These are phyloP conservation scores for Fusarium albidum DNA, from an alignment of 2,329 filamentous ascomycete species.

Conservation along the genomic window DNA sequence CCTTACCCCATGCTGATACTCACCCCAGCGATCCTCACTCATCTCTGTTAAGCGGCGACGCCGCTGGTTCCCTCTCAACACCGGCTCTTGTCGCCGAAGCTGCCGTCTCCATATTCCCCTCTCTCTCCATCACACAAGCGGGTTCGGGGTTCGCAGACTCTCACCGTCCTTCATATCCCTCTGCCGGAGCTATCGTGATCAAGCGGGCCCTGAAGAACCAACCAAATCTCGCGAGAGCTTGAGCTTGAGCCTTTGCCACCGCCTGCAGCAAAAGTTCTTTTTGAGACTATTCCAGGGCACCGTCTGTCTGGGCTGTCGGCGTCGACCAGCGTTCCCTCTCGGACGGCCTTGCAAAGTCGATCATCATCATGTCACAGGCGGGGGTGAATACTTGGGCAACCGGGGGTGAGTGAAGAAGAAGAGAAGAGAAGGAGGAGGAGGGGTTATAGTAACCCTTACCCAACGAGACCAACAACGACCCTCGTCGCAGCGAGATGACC, in stretches of 20 bases:
- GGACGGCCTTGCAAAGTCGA: slow-evolving; percentile 29
- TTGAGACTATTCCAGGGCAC: slow-evolving; percentile 5
- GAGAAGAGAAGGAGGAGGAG: not conserved
- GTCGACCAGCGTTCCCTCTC: slow-evolving; percentile 24
- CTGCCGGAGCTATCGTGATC: slow-evolving; percentile 12
- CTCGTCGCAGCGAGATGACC: slow-evolving; percentile 30
- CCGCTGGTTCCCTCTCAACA: slow-evolving; percentile 8
- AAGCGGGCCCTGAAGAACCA: not conserved
- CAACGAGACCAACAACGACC: not conserved
- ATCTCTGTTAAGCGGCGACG: slow-evolving; percentile 15
- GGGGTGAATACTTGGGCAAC: slow-evolving; percentile 11
- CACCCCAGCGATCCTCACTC: slow-evolving; percentile 12
- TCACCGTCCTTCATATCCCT: not conserved
- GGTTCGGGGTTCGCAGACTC: not conserved
- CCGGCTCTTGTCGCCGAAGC: slow-evolving; percentile 5
- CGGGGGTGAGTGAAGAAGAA: slow-evolving; percentile 13
- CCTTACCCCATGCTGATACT: not conserved
- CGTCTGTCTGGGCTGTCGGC: slow-evolving; percentile 13
- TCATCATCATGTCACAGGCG: slow-evolving; percentile 37
- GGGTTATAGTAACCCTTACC: slow-evolving; percentile 9
- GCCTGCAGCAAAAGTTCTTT: slow-evolving; percentile 10
- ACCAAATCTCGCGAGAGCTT: not conserved
- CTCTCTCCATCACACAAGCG: not conserved
- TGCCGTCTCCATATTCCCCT: too few species aligned
- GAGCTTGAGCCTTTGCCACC: slow-evolving; percentile 6